Percentiles rank a stretch among this genome's conserved stretches.
These are phyloP conservation scores for Naganishia liquefaciens DNA, from an alignment of 1,284 basidiomycete genomes.

Conservation along the genomic window DNA sequence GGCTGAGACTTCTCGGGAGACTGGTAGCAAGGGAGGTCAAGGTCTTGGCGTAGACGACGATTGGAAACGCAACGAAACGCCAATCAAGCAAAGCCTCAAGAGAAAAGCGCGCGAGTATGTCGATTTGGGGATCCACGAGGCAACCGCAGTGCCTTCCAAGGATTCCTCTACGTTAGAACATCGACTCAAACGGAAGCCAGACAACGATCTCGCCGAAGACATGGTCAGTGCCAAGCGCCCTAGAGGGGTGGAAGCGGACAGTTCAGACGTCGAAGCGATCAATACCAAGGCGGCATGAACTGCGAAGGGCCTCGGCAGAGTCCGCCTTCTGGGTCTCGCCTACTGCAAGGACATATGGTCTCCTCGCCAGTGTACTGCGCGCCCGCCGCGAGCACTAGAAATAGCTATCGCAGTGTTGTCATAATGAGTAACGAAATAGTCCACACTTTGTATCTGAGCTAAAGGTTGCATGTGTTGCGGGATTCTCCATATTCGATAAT, in stretches of 20 bases:
- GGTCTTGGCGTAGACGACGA: not conserved
- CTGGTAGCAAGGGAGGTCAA: not conserved
- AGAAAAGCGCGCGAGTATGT: constrained; percentile 7
- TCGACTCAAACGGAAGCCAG: constrained; percentile 15
- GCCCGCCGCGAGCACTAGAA: no score
- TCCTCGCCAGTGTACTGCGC: no score
- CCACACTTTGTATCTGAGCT: no score
- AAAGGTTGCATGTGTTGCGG: no score
- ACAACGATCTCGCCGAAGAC: constrained; percentile 16
- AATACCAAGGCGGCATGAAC: no score
- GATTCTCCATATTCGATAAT: no score
- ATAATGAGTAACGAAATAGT: no score
- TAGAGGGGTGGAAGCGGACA: not conserved
- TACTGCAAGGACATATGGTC: no score
- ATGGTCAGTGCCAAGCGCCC: constrained; percentile 4
- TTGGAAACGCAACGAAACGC: not conserved
- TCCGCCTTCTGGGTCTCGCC: no score
- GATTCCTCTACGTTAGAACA: not conserved
- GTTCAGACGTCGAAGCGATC: no score
- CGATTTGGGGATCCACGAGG: constrained; percentile 12
- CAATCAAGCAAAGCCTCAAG: not conserved
- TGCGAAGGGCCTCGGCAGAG: no score
- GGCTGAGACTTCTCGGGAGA: not conserved
- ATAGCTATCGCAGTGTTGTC: no score
- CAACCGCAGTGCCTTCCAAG: not conserved